Conservation (phyloP, 1,284 basidiomycete genomes). For the Apiotrichum montevideense region DNA sequence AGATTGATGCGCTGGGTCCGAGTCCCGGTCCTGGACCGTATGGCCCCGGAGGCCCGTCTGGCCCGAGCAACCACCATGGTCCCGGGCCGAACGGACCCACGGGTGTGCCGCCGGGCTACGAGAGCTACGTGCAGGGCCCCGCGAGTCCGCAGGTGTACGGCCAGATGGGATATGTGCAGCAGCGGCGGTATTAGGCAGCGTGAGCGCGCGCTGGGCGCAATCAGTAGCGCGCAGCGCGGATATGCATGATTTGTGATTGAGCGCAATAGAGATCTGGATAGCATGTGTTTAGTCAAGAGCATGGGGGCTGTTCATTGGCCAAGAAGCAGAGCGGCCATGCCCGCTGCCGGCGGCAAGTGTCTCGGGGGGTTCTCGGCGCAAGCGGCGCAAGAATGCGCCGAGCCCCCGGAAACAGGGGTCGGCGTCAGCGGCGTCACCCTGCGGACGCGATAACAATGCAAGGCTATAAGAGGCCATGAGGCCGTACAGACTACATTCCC, state of each 20-base stretch:
- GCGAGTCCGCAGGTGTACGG: slow-evolving; percentile 6
- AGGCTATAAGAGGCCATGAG: too few relatives aligned
- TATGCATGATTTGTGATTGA: background rate
- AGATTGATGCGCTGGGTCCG: background rate
- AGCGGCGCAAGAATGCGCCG: background rate
- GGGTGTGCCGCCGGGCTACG: slow-evolving; percentile 2
- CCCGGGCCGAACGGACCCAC: background rate
- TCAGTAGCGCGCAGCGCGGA: background rate
- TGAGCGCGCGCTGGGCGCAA: background rate
- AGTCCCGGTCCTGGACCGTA: background rate
- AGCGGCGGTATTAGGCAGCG: slow-evolving; percentile 1
- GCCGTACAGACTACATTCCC: too few relatives aligned
- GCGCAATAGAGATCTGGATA: too few relatives aligned
- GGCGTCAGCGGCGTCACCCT: background rate
- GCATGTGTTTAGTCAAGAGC: too few relatives aligned
- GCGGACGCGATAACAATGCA: too few relatives aligned
- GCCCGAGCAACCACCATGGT: background rate
- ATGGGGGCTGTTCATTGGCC: too few relatives aligned
- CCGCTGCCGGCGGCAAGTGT: too few relatives aligned
- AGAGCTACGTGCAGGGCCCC: background rate
- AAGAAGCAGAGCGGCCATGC: too few relatives aligned
- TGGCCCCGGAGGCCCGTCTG: background rate
- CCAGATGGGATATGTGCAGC: slow-evolving; percentile 8
- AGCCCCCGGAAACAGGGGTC: background rate
- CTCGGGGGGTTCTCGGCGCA: background rate